Base-by-base conservation (phyloP, 371 early-diverging fungal species). In the Mucor plumbeus region DNA sequence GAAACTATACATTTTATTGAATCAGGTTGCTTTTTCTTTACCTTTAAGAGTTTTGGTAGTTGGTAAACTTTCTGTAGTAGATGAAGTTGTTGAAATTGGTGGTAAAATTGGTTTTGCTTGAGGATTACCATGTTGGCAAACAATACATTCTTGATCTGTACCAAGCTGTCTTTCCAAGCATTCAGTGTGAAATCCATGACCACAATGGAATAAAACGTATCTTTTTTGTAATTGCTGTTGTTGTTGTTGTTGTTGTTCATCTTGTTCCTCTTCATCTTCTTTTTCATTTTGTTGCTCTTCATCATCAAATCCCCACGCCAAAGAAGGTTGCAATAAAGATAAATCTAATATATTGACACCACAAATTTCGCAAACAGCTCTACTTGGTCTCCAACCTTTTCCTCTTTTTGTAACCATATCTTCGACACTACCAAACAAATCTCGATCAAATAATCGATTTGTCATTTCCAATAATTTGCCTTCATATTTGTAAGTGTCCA, bases 401-500 rank as follows among this genome's bases (percentile, higher is more conserved):
- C 79, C 76, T 50, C 83, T 76, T 48, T 82, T 83, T 54, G 79
- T 79, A 7, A 87, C 87, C 72, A 88, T 79, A 40, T 85, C 78
- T 44, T 86, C 76, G 17, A 90, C 81, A n/a, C 87, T 84, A 39
- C 69, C 58, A 70, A 82, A 88, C 62, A 90, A 60, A 62, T 90
- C 90, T 31, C 86, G 85, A 56, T 90, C 90, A 77, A 90, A 88
- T 8, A 90, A 68, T 11, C 88, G 85, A 57, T 86, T 90, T n/a
- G 92, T 90, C 82, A 92, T 87, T 47, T 85, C 83, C 44, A 91
- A 69, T 47, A 91, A 64, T 69, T 92, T 88, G 4, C 90, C 88
- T 73, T 92, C 92, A 60, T 91, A 91, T 67, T 87, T 85, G 72
- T 90, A 91, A 14, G 89, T 88, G 57, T 91, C 90, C 36, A 93